Base-by-base conservation (phyloP, 2,329 filamentous ascomycete genomes). In the Paraphoma sp. region DNA sequence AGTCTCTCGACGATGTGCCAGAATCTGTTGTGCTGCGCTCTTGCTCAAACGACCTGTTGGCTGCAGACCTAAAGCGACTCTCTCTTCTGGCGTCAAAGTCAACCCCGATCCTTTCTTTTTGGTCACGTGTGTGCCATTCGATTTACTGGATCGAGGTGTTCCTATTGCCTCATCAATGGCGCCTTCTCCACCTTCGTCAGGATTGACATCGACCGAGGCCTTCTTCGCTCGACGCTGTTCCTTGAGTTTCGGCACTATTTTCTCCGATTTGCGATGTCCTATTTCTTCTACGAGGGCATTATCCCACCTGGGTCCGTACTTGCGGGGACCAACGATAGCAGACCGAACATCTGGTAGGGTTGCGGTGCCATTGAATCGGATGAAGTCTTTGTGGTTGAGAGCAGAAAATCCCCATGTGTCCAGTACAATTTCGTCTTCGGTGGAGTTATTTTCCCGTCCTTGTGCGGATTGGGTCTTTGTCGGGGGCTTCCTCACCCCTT, bases 401-500 rank as follows among this genome's bases (percentile, higher is more conserved):
- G 53, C 14, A 7, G 48, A 59, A 18, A 76, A 76, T 1, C 73
- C 73, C 72, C 72, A 75, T 16, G 56, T n/a, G 51, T 75, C 63
- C 6, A 76, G 48, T 9, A 46, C 14, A 44, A 14, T 11, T 45
- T 31, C 29, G 46, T 40, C 7, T 45, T 9, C 1, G n/a, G 18
- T 33, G 43, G 38, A 23, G 68, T 61, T 10, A 66, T 62, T 2
- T 61, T 48, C 31, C 55, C 47, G 8, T 52, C 53, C 30, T 42
- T 48, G 68, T 18, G 10, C 6, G 14, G 33, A 23, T 30, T 41
- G 16, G 6, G 31, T 63, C 45, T 68, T 68, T 6, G 56, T 58
- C 28, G 62, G 71, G 63, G 65, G 74, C 72, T 49, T 72, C 60
- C 50, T 64, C 5, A 86, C 82, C n/a, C 81, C 83, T 54, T 83